Percentiles rank a stretch among this genome's conserved stretches.
Evolutionary conservation across 1,139 yeast species (phyloP).

Genomic region (Pichia norvegensis): DNA sequence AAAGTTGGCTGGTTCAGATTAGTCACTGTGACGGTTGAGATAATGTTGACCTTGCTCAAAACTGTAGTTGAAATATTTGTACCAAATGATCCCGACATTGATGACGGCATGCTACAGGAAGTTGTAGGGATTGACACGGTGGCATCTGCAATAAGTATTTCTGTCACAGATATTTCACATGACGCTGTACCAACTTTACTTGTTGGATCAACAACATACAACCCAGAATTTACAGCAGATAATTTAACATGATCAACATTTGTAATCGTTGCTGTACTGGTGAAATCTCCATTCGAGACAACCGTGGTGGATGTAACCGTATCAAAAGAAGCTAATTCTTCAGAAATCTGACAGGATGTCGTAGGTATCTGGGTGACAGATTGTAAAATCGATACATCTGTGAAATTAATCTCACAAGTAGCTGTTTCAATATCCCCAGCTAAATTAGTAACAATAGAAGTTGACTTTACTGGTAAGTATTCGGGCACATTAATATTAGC

Average conservation of each 20-base stretch:
- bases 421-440: background rate
- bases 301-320: background rate
- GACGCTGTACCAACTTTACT: background rate
- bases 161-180: background rate
- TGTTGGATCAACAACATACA: background rate
- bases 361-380: background rate
- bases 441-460: background rate
- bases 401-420: background rate
- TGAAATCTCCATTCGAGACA: background rate
- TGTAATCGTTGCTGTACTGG: background rate
- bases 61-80: too few species aligned
- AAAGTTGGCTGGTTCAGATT: background rate
- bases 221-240: background rate
- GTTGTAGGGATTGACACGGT: background rate
- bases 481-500: background rate
- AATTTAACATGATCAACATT: background rate
- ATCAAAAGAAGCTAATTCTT: background rate
- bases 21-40: background rate
- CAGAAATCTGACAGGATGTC: background rate
- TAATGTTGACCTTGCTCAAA: background rate
- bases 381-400: background rate
- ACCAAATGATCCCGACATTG: background rate
- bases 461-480: background rate
- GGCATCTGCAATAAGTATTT: background rate
- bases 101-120: background rate